phyloP scores from a whole-genome alignment of 192 early-diverging fungal genomes.

The Umbelopsis isabellina region DNA sequence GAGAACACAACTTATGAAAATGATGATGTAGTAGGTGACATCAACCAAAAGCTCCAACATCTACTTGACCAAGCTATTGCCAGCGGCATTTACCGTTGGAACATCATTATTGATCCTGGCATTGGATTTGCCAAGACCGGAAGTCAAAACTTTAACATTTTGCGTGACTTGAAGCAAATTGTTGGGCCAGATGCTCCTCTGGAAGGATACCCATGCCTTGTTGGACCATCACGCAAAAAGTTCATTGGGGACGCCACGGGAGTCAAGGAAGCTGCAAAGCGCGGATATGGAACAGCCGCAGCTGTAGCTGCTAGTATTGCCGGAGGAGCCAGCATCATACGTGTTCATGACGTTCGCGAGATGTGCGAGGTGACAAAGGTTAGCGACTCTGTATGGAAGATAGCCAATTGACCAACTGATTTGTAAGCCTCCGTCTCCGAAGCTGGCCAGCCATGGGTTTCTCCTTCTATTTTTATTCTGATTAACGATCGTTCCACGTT shows the following conservation, averaged over 20 bases:
- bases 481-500: background rate
- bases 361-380: slow-evolving; percentile 89
- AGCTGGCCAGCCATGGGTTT: too few relatives aligned
- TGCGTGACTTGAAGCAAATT: slow-evolving; percentile 71
- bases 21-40: slow-evolving; percentile 72
- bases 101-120: slow-evolving; percentile 96
- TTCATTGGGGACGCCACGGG: slow-evolving; percentile 85
- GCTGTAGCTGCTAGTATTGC: slow-evolving; percentile 82
- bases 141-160: slow-evolving; percentile 85
- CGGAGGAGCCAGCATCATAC: slow-evolving; percentile 78
- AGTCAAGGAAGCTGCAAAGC: slow-evolving; percentile 66
- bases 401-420: background rate
- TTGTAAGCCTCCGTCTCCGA: too few relatives aligned
- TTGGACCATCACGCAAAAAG: slow-evolving; percentile 89
- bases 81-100: slow-evolving; percentile 92
- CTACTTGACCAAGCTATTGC: slow-evolving; percentile 70
- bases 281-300: slow-evolving; percentile 89
- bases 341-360: slow-evolving; percentile 96
- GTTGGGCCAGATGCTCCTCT: slow-evolving; percentile 52
- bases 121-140: slow-evolving; percentile 95
- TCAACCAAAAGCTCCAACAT: slow-evolving; percentile 69
- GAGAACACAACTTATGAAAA: slow-evolving; percentile 73
- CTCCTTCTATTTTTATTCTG: background rate
- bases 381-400: slow-evolving; percentile 68
- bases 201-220: slow-evolving; percentile 81